Conservation (phyloP, 1,284 basidiomycete genomes). For the Puccinia triticina region DNA sequence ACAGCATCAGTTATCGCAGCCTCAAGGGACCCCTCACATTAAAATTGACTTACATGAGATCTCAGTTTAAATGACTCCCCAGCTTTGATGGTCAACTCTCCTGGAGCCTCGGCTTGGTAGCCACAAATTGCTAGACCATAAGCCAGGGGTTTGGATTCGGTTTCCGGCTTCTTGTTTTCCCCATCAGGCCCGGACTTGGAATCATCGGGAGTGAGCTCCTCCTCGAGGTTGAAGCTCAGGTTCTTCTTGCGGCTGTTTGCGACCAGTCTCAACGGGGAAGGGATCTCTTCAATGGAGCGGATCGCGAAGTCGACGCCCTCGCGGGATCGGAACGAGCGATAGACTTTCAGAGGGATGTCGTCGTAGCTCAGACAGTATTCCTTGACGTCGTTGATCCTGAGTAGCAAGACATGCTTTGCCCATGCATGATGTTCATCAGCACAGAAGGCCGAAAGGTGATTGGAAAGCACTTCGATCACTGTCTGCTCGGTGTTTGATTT, state of each 20-base stretch:
- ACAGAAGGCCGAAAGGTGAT: conserved; percentile 39
- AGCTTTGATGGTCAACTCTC: conserved; percentile 46
- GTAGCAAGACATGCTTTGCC: conserved; percentile 40
- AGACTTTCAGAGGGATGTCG: conserved; percentile 47
- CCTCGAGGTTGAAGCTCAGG: conserved; percentile 11
- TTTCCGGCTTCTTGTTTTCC: neutral
- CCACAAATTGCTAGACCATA: conserved; percentile 43
- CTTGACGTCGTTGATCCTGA: conserved; percentile 35
- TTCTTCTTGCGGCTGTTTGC: conserved; percentile 27
- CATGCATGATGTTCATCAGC: conserved; percentile 44
- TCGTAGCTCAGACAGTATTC: conserved; percentile 48
- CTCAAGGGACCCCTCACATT: neutral
- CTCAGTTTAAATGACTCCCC: conserved; percentile 42
- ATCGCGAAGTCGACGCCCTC: conserved; percentile 50
- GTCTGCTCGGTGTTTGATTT: conserved; percentile 48
- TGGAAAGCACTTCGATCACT: conserved; percentile 39
- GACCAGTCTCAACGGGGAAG: conserved; percentile 27
- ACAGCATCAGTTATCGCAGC: neutral
- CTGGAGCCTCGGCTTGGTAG: conserved; percentile 22
- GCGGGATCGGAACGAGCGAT: conserved; percentile 42
- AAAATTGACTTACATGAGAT: conserved; percentile 3
- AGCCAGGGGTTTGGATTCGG: neutral
- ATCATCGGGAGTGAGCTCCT: neutral
- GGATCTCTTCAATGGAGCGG: conserved; percentile 48
- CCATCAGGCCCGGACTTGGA: neutral